phyloP scores from a whole-genome alignment of 1,139 yeast genomes.

The Schwanniomyces etchellsii region DNA sequence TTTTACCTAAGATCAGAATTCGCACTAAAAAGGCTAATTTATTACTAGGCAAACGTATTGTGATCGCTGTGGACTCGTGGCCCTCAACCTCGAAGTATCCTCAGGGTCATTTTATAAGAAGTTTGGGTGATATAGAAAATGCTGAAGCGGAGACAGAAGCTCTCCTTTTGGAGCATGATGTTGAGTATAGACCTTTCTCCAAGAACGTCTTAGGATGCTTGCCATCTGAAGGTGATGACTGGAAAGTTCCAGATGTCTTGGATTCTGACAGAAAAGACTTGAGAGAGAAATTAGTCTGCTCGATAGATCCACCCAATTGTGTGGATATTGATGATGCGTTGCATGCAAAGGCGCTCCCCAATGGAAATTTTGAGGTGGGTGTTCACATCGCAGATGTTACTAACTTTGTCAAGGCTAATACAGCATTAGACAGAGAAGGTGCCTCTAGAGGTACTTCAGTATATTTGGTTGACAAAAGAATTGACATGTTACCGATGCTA shows the following conservation, averaged over 20 bases:
- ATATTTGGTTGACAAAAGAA: constrained; percentile 96
- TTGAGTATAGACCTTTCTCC: constrained; percentile 93
- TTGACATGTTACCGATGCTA: constrained; percentile 96
- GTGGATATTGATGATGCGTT: constrained; percentile 99
- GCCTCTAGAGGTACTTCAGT: constrained; percentile 97
- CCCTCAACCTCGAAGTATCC: constrained; percentile 79
- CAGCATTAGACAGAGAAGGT: constrained; percentile 93
- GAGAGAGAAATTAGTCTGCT: constrained; percentile 84
- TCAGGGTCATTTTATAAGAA: constrained; percentile 89
- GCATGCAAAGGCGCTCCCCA: constrained; percentile 78
- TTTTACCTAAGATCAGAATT: constrained; percentile 82
- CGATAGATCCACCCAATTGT: constrained; percentile 97
- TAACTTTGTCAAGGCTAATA: constrained; percentile 89
- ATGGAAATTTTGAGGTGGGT: constrained; percentile 95
- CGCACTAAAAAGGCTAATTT: constrained; percentile 83
- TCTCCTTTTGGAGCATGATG: constrained; percentile 86
- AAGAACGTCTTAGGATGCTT: constrained; percentile 88
- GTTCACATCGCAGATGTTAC: constrained; percentile 99
- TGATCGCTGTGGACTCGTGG: constrained; percentile 92
- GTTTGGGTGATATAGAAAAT: constrained; percentile 85
- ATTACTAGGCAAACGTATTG: constrained; percentile 80
- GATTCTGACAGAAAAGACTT: constrained; percentile 75
- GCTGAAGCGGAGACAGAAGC: constrained; percentile 98
- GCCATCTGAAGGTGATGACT: constrained; percentile 87
- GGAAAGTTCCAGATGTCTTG: constrained; percentile 75